Base-by-base conservation (phyloP, 2,329 filamentous ascomycete species). In the Fusarium algeriense region DNA sequence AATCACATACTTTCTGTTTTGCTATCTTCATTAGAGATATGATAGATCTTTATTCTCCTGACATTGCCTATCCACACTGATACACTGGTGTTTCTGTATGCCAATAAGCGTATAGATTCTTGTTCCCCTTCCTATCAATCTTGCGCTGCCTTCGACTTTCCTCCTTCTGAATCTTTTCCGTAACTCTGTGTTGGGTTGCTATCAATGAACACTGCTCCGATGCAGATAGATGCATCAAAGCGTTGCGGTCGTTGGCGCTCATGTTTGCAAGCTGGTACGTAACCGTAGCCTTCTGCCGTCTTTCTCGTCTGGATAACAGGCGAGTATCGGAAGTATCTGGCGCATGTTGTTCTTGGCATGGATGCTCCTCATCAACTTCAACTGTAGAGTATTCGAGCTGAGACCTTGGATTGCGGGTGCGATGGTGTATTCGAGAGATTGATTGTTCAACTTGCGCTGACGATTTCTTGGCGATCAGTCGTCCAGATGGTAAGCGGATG, bases 51-150 rank as follows among this genome's bases (percentile, higher is more conserved):
- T n/a, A n/a, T 19, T 50, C 11, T 7, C 6, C 9, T n/a, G 6
- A 8, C 4, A 15, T 8, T 9, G 5, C 7, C 43, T 67, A 67
- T 17, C 64, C 64, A 19, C 64, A 67, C 6, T 15, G 35, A 6
- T 67, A 67, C 1, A 67, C 64, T 1, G 64, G 64, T 2, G 54
- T 67, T 30, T 67, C 64, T 1, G 64, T 67, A 30, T 67, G 3
- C 64, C 64, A 67, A 30, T 67, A 67, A 30, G 64, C 64, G 34
- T 67, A 67, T 13, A 67, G 1, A 26, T 67, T 67, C 30, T 67
- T 67, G 0, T 67, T 67, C 0, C 62, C 64, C 19, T 67, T 67
- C 0, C 54, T 37, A 17, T 67, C 64, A 20, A 67, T 41, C 32
- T 44, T 67, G 1, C 62, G 54, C 19, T 67, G 62, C 3, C 64